These are phyloP conservation scores for Tieghemiomyces parasiticus DNA, from an alignment of 192 early-diverging fungal species.

Conservation along the genomic window DNA sequence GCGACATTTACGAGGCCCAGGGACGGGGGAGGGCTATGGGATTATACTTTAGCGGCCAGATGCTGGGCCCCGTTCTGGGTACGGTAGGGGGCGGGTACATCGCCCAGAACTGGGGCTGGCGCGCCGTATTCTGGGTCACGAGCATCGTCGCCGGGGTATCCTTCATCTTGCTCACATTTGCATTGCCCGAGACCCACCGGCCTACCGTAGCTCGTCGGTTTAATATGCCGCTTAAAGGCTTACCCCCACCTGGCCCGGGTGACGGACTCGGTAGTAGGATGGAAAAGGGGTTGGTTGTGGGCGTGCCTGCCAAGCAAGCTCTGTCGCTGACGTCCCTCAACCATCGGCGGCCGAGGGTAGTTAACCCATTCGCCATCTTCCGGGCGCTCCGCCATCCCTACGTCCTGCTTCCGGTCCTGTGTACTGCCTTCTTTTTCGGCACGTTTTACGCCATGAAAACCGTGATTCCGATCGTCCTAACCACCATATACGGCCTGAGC, in stretches of 20 bases:
- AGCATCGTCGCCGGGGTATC: constrained; percentile 33
- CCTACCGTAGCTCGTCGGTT: constrained; percentile 18
- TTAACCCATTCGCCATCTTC: background rate
- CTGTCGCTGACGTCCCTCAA: no score
- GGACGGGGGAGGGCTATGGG: constrained; percentile 36
- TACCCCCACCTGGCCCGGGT: no score
- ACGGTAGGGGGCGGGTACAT: constrained; percentile 35
- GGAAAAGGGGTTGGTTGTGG: no score
- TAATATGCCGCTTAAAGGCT: constrained; percentile 13
- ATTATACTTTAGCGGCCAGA: constrained; percentile 29
- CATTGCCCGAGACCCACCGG: constrained; percentile 41
- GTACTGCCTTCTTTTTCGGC: background rate
- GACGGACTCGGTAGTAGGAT: no score
- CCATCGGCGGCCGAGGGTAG: no score
- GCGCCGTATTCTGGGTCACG: constrained; percentile 40
- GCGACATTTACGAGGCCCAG: constrained; percentile 30
- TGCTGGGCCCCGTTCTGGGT: constrained; percentile 33
- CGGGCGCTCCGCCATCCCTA: background rate
- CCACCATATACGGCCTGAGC: background rate
- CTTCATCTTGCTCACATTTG: constrained; percentile 27
- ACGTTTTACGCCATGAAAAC: background rate
- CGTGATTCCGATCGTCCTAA: background rate
- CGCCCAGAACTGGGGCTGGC: constrained; percentile 27
- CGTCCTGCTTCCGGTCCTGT: background rate
- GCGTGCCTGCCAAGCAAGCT: no score